phyloP scores from a whole-genome alignment of 257 asterid genomes.

The Penstemon newberryi region DNA sequence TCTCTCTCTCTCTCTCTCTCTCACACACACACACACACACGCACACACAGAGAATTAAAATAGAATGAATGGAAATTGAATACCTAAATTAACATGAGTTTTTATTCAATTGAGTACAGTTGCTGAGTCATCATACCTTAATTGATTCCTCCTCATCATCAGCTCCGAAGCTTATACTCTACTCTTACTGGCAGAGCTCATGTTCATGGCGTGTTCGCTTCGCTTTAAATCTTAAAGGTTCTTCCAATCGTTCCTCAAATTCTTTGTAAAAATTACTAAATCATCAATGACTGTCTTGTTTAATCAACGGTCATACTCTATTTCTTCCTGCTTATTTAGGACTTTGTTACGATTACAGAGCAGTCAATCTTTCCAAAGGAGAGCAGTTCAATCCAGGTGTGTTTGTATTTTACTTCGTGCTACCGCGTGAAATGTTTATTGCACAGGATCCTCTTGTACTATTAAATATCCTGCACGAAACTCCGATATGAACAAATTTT shows the following conservation, averaged over 20 bases:
- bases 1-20: too few species aligned
- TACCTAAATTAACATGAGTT: too few species aligned
- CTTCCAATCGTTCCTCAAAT: neutral
- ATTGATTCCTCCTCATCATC: too few species aligned
- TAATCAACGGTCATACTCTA: neutral
- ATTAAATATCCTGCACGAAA: too few species aligned
- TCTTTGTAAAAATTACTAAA: neutral
- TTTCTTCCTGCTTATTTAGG: slow-evolving; percentile 38
- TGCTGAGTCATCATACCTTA: too few species aligned
- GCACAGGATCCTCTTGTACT: neutral
- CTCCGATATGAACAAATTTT: too few species aligned
- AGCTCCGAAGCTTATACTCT: slow-evolving; percentile 45
- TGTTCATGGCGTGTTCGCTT: slow-evolving; percentile 87
- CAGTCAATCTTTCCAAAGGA: slow-evolving; percentile 65
- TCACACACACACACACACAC: too few species aligned
- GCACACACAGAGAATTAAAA: too few species aligned
- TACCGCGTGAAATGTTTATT: too few species aligned
- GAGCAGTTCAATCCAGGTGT: slow-evolving; percentile 69
- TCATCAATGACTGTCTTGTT: neutral
- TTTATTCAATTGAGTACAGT: too few species aligned
- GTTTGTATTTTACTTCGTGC: neutral
- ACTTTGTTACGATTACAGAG: slow-evolving; percentile 66
- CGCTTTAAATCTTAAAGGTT: slow-evolving; percentile 79
- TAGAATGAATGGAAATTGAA: too few species aligned
- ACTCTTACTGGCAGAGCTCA: slow-evolving; percentile 87